A percentile compares a stretch with the other conserved stretches of the same genome.
Conservation (phyloP, 2,329 filamentous ascomycete species). For the Albifimbria verrucaria region DNA sequence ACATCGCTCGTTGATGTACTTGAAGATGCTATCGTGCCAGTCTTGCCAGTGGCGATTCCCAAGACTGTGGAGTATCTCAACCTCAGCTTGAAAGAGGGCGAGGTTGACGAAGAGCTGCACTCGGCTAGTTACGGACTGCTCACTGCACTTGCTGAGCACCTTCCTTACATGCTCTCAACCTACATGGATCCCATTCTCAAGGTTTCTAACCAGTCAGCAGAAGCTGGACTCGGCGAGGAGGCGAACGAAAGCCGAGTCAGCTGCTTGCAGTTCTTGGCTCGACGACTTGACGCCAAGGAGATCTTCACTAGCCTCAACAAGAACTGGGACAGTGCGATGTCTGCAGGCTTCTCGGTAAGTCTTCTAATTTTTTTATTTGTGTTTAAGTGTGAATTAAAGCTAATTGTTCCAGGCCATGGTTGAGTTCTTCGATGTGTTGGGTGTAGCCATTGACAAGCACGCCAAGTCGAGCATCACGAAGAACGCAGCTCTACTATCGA, state of each 20-base stretch:
- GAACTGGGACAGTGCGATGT: slow-evolving; percentile 66
- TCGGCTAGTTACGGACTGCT: slow-evolving; percentile 81
- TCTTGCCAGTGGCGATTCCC: slow-evolving; percentile 73
- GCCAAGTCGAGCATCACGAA: slow-evolving; percentile 76
- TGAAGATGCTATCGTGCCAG: slow-evolving; percentile 78
- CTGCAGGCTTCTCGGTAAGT: slow-evolving; percentile 60
- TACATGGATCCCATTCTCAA: slow-evolving; percentile 71
- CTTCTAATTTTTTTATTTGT: not conserved
- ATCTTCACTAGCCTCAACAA: slow-evolving; percentile 69
- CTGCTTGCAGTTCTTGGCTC: slow-evolving; percentile 72
- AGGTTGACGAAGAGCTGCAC: slow-evolving; percentile 63
- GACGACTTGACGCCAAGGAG: slow-evolving; percentile 73
- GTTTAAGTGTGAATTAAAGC: slow-evolving; percentile 9
- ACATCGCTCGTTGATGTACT: slow-evolving; percentile 87
- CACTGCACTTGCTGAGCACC: slow-evolving; percentile 72
- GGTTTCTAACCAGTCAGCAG: slow-evolving; percentile 70
- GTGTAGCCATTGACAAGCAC: slow-evolving; percentile 70
- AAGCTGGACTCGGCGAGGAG: slow-evolving; percentile 56
- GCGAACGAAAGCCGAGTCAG: slow-evolving; percentile 63
- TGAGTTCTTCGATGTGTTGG: slow-evolving; percentile 69
- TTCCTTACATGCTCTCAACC: slow-evolving; percentile 85
- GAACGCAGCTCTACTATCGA: slow-evolving; percentile 67
- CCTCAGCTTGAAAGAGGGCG: slow-evolving; percentile 52
- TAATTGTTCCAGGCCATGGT: slow-evolving; percentile 53
- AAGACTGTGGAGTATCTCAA: slow-evolving; percentile 70